Evolutionary conservation across 2,329 filamentous ascomycete species (phyloP).

Genomic region (Phyllosticta paracitricarpa): DNA sequence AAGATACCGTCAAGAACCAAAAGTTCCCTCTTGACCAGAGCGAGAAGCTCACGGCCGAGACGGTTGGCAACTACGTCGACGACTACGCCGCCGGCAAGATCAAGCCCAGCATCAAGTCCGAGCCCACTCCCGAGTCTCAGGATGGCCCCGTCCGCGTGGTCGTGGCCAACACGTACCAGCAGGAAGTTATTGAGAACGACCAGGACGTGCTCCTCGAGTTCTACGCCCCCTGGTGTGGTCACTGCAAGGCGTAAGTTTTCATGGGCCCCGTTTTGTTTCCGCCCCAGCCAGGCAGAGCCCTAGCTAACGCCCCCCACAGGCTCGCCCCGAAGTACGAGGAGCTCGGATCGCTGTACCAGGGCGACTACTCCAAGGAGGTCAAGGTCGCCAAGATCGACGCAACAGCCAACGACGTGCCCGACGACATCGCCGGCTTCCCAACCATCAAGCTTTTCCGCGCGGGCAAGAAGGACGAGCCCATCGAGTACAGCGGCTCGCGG

Average conservation of each 20-base stretch:
- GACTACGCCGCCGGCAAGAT: slow-evolving; percentile 80
- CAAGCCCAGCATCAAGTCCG: slow-evolving; percentile 95
- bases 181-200: slow-evolving; percentile 80
- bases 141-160: slow-evolving; percentile 80
- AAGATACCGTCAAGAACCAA: slow-evolving; percentile 88
- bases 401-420: slow-evolving; percentile 89
- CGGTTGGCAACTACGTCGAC: slow-evolving; percentile 73
- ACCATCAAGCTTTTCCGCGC: slow-evolving; percentile 98
- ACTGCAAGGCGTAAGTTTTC: slow-evolving; percentile 52
- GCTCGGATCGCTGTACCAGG: slow-evolving; percentile 47
- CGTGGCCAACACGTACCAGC: slow-evolving; percentile 88
- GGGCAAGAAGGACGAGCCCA: slow-evolving; percentile 71
- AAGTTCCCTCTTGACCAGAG: slow-evolving; percentile 92
- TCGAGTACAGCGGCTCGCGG: slow-evolving; percentile 81
- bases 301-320: slow-evolving; percentile 20
- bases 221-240: slow-evolving; percentile 79
- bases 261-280: not conserved
- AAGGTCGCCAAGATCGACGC: slow-evolving; percentile 86
- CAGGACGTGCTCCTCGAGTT: slow-evolving; percentile 98
- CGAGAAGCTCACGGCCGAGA: slow-evolving; percentile 62
- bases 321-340: slow-evolving; percentile 60
- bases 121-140: slow-evolving; percentile 88
- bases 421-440: slow-evolving; percentile 95
- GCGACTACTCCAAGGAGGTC: slow-evolving; percentile 47
- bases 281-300: not conserved